A percentile compares a stretch with the other conserved stretches of the same genome.
phyloP scores from a whole-genome alignment of 352 stramenopile genomes.

The Phytophthora melonis region DNA sequence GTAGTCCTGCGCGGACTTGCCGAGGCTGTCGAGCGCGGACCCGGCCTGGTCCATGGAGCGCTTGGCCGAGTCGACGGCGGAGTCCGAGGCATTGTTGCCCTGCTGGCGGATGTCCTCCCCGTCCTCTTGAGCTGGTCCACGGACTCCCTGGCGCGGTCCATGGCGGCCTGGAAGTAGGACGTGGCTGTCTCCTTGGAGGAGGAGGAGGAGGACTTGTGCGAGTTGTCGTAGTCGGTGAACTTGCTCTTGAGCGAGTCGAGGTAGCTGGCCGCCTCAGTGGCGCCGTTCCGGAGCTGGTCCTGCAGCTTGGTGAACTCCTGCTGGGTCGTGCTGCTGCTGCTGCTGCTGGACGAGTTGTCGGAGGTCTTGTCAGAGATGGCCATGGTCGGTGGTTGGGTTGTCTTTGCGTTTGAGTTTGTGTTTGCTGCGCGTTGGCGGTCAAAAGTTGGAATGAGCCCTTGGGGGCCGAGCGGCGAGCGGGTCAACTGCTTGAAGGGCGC shows the following conservation, averaged over 20 bases:
- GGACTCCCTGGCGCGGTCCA: slow-evolving; percentile 37
- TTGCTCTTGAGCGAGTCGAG: slow-evolving; percentile 51
- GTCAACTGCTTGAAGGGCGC: slow-evolving; percentile 5
- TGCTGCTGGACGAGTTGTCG: slow-evolving; percentile 3
- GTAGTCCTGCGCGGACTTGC: slow-evolving; percentile 23
- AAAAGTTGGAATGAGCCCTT: slow-evolving; percentile 26
- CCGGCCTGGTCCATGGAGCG: slow-evolving; percentile 45
- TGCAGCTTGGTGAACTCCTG: slow-evolving; percentile 52
- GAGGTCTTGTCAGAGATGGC: slow-evolving; percentile 33
- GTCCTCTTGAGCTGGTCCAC: slow-evolving; percentile 36
- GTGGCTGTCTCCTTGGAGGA: slow-evolving; percentile 36
- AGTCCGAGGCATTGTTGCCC: slow-evolving; percentile 36
- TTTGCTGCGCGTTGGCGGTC: slow-evolving; percentile 16
- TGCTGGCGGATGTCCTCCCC: slow-evolving; percentile 22
- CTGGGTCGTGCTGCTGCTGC: slow-evolving; percentile 16
- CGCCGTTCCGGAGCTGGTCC: slow-evolving; percentile 40
- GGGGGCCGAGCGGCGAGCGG: not conserved
- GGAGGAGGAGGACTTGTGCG: slow-evolving; percentile 37
- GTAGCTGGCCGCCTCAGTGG: slow-evolving; percentile 42
- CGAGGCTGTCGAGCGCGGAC: slow-evolving; percentile 29
- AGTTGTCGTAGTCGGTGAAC: slow-evolving; percentile 51
- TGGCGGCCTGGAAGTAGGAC: slow-evolving; percentile 47
- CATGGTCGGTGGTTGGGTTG: slow-evolving; percentile 21
- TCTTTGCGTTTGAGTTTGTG: not conserved
- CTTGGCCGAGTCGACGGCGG: slow-evolving; percentile 33